Base-by-base conservation (phyloP, 1,284 basidiomycete genomes). In the Leccinum laetum region DNA sequence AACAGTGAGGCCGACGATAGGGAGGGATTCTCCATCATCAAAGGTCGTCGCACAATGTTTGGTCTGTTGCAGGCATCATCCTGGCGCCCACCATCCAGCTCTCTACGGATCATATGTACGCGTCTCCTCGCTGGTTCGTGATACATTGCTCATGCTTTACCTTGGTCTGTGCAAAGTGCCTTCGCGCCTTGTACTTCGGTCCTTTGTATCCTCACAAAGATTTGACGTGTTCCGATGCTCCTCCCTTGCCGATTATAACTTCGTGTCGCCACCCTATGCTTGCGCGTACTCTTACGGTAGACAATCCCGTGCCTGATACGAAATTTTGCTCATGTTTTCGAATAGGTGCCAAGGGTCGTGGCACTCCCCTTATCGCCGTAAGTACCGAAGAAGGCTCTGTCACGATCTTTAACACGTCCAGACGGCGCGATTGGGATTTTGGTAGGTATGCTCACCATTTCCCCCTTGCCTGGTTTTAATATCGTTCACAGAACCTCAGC, bases 311-410 rank as follows among this genome's bases (percentile, higher is more conserved):
- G 24, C 53, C 53, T 21, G 29, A 37, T 52, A 9, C 5, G 21
- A 29, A 41, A 58, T 13, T 39, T 2, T 56, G 44, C 58, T 18
- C 18, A 72, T 58, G 68, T 59, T 61, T 14, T 58, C 62, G 32
- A 64, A 29, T 67, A 92, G 91, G 75, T 62, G 85, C 91, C 2
- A 91, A 87, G 73, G 70, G 73, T n/a, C 83, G 84, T 32, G 78
- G 78, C 0, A 66, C 64, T 8, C 79, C 87, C 2, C 71, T 84
- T 21, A 79, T 93, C n/a, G 91, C 91, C 1, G 84, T 92, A 2
- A 86, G 86, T 18, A 92, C 89, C 0, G 90, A 93, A 72, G 84
- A 92, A 72, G 91, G 91, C 11, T 81, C 85, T 13, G 81, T 93
- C 5, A 84, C 88, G 65, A 76, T 93, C 49, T 65, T 91, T 13